A percentile compares a stretch with the other conserved stretches of the same genome.
Evolutionary conservation across 2,329 filamentous ascomycete species (phyloP).

Genomic region (Leptodontidium sp.): DNA sequence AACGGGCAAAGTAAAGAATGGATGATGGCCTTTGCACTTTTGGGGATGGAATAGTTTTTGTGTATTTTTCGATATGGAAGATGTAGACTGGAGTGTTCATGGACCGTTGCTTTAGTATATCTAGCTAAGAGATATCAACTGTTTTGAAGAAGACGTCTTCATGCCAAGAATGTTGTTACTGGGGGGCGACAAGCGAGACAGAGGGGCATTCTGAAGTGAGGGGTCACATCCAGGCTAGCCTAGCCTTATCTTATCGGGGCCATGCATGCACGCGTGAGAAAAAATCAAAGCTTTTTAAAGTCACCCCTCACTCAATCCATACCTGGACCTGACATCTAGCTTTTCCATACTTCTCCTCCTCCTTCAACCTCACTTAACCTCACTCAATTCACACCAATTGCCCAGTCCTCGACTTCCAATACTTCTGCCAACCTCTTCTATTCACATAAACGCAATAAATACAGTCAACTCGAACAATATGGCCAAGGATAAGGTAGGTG

Average conservation of each 20-base stretch:
- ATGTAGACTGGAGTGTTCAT: not conserved
- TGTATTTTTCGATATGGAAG: not conserved
- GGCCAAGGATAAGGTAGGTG: constrained; percentile 43
- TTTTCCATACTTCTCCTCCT: constrained; percentile 5
- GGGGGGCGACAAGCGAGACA: constrained; percentile 10
- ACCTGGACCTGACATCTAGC: not conserved
- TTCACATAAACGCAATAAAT: not conserved
- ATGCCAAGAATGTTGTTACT: constrained; percentile 5
- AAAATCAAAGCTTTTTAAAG: constrained; percentile 16
- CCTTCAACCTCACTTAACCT: not conserved
- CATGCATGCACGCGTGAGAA: constrained; percentile 8
- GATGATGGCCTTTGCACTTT: not conserved
- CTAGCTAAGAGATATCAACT: too few relatives aligned
- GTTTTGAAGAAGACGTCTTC: not conserved
- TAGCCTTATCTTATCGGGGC: constrained; percentile 21
- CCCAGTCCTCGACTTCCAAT: not conserved
- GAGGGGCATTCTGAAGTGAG: not conserved
- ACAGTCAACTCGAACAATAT: constrained; percentile 31
- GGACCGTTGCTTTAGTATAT: too few relatives aligned
- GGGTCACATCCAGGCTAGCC: not conserved
- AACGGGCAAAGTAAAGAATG: not conserved
- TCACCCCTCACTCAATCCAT: constrained; percentile 16
- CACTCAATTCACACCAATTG: not conserved
- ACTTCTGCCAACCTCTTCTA: not conserved
- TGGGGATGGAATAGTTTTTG: not conserved